Evolutionary conservation across 1,284 basidiomycete species (phyloP), one percentile per base, ranked within the genome.

Genomic region (Meripilus lineatus): DNA sequence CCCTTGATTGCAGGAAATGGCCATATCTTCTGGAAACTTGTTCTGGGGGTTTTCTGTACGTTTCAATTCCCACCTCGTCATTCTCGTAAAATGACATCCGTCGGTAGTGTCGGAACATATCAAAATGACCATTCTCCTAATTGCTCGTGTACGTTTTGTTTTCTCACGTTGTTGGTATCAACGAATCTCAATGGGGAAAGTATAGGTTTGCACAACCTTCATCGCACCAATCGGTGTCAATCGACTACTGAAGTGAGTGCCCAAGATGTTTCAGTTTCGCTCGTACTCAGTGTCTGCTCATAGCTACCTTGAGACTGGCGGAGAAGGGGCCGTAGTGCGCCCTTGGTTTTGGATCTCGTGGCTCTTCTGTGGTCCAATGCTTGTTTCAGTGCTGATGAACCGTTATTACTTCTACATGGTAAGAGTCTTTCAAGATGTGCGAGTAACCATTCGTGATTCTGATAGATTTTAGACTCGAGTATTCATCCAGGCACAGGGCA

Each of bases 261-360:
- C 47, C 22, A 26, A 46, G 33, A 11, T 14, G 24, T 28, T 10
- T 30, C 13, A 8, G 23, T 13, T 37, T 30, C 10, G n/a, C 28
- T 10, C n/a, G n/a, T 30, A 23, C 20, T 20, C 22, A n/a, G 25
- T 32, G 22, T 18, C 14, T 21, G 6, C 8, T 1, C 25, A 13
- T 26, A 67, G 63, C 4, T 77, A 77, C 50, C 55, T 80, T 13
- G 68, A 77, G 50, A 62, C 54, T 1, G 58, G 58, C n/a, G 69
- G 69, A 3, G 46, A 63, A 15, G 64, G 53, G 7, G 63, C 66
- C 0, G 51, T 53, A 3, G 59, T 77, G 32, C 60, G 66, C 5
- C 75, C 77, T 0, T 74, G 69, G 75, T 71, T 85, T 20, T 89
- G 85, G 84, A 72, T 87, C 25, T 36, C 65, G 2, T 65, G 70